These are phyloP conservation scores for Rhodotorula sp. DNA, from an alignment of 1,284 basidiomycete genomes.

Conservation along the genomic window DNA sequence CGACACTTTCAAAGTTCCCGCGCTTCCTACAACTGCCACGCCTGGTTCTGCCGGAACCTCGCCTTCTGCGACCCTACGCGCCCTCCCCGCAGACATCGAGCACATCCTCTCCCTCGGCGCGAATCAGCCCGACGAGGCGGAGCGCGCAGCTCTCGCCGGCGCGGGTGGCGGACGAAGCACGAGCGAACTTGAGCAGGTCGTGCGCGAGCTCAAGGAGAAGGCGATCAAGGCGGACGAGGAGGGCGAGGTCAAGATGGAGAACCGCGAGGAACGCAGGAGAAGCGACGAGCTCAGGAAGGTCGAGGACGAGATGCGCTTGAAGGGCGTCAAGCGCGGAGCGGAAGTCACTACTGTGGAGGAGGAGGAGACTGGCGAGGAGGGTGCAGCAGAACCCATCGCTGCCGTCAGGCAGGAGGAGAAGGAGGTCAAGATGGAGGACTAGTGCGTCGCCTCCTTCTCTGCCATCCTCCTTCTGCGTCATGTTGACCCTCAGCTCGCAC, in stretches of 20 bases:
- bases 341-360: background rate
- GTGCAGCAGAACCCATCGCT: no score
- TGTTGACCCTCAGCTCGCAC: background rate
- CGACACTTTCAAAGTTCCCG: constrained; percentile 38
- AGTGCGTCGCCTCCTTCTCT: constrained; percentile 2
- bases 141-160: background rate
- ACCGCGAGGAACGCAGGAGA: background rate
- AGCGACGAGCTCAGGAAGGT: constrained; percentile 23
- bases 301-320: constrained; percentile 35
- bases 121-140: constrained; percentile 17
- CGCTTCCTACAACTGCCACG: constrained; percentile 8
- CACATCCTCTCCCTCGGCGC: constrained; percentile 40
- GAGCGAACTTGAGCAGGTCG: constrained; percentile 32
- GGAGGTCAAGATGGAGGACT: constrained; percentile 14
- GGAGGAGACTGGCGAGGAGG: background rate
- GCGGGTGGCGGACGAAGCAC: background rate
- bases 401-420: constrained; percentile 12
- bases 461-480: background rate
- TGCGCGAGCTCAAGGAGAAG: constrained; percentile 12
- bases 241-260: constrained; percentile 1
- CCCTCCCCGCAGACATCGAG: constrained; percentile 39
- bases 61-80: constrained; percentile 10
- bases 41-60: background rate
- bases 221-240: background rate
- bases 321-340: constrained; percentile 15